Base-by-base conservation (phyloP, 768 basidiomycete species). In the Guyanaporus albipodus region DNA sequence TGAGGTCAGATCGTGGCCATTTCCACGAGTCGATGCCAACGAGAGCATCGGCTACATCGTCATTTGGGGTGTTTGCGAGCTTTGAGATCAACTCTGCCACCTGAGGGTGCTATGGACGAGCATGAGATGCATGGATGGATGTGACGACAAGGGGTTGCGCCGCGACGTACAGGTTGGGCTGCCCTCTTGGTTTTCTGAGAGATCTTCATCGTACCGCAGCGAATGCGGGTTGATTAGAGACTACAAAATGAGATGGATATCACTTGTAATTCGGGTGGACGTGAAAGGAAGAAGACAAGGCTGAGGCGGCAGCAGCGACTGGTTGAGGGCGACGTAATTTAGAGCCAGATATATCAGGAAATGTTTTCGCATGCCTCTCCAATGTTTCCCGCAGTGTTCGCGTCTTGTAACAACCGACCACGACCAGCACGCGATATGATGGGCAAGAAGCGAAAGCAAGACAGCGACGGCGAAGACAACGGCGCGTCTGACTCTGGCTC, bases 1-100 rank as follows among this genome's bases (percentile, higher is more conserved):
- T 92, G 50, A 99, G 78, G 74, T 99, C 96, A 46, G 93, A 93
- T 52, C 96, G 81, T 28, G 93, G 91, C 86, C 91, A 98, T 64
- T 79, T 85, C 96, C 96, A 99, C 4, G 74, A 66, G 56, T 86
- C 80, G 59, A 94, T 83, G 50, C 77, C 67, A 26, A 76, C 67
- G 47, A 98, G 75, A 47, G 84, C 73, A 40, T 78, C 68, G 4
- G 83, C 71, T 23, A 98, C 73, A 54, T 91, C 82, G 32, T 89
- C 80, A 48, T 82, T 83, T 4, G 80, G 70, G 4, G 86, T 83
- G 49, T 74, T 73, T 36, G 78, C 61, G 24, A 96, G 74, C 54
- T 74, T 84, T 46, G 74, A 70, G 55, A 96, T 88, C 61, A 96
- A 80, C 59, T 85, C 82, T 54, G 80, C 80, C 48, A 97, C 82